Evolutionary conservation across 1,284 basidiomycete species (phyloP), one percentile per base, ranked within the genome.

Genomic region (Sanghuangporus sanghuang): DNA sequence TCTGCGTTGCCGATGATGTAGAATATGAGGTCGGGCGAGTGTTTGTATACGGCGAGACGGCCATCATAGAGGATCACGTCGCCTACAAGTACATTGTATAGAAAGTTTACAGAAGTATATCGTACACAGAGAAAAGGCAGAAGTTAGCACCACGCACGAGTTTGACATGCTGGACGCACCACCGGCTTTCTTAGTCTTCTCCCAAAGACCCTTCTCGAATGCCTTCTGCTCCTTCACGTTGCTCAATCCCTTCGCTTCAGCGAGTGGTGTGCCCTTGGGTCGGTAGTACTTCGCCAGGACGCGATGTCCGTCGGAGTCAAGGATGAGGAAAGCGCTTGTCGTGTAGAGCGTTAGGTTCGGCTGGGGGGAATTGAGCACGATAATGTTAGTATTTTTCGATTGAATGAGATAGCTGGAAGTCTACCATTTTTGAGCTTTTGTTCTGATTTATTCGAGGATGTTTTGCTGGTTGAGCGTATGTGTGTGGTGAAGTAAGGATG

Each of bases 231-330:
- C 96, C 76, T 98, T 98, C 69, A 93, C 72, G 14, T 87, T 88
- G 18, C 80, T 73, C 49, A 92, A 81, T 44, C 85, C 83, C 71
- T 90, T 92, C 50, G 78, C 77, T 67, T 86, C 83, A 65, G 81
- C 79, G 52, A 85, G 79, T 0, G 84, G 81, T 58, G 87, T 81
- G 63, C 84, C 84, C 70, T 93, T 89, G 0, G 91, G 86, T 59
- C 86, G 82, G 73, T 96, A 98, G 81, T 99, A 98, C 75, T 98
- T 98, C 38, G 96, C 92, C 14, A 99, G 82, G 21, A 99, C 90
- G 63, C 96, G 91, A 74, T 95, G 90, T 16, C 96, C 96, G 69
- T 98, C 96, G 40, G 87, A 82, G 81, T 99, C 97, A 69, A 98
- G 87, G 71, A 98, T 86, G 68, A 99, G 76, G 74, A 99, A 92